Conservation (phyloP, 345 rosid genomes). For the Boechera stricta region DNA sequence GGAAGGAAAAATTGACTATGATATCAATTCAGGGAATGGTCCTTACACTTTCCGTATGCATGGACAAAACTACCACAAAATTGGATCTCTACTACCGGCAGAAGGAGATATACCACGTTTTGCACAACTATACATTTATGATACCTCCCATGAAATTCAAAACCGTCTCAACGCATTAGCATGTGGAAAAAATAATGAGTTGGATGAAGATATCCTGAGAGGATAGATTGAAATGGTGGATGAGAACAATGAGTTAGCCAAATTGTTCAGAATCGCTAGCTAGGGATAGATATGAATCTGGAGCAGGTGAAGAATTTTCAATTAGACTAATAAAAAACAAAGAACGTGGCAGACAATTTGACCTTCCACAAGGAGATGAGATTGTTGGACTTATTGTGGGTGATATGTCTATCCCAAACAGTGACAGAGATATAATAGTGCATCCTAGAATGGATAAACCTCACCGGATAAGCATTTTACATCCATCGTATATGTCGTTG, state of each 20-base stretch:
- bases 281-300: constrained; percentile 3
- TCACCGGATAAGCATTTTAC: background rate
- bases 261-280: constrained; percentile 1
- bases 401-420: background rate
- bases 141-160: constrained; percentile 17
- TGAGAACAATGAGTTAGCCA: background rate
- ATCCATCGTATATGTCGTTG: constrained; percentile 8
- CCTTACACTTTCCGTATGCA: constrained; percentile 26
- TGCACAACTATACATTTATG: constrained; percentile 18
- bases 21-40: constrained; percentile 5
- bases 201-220: background rate
- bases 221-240: background rate
- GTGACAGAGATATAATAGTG: background rate
- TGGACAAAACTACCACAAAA: constrained; percentile 5
- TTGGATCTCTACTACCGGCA: constrained; percentile 6
- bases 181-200: background rate
- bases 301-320: constrained; percentile 9
- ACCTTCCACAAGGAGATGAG: constrained; percentile 8
- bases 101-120: background rate
- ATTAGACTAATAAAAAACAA: constrained; percentile 1
- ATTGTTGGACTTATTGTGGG: constrained; percentile 13
- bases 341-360: background rate
- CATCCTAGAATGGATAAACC: constrained; percentile 13
- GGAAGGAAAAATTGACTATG: background rate
- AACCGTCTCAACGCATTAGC: constrained; percentile 18